Base-by-base conservation (phyloP, 139 green algal species). In the Auxenochlorella pyrenoidosa region DNA sequence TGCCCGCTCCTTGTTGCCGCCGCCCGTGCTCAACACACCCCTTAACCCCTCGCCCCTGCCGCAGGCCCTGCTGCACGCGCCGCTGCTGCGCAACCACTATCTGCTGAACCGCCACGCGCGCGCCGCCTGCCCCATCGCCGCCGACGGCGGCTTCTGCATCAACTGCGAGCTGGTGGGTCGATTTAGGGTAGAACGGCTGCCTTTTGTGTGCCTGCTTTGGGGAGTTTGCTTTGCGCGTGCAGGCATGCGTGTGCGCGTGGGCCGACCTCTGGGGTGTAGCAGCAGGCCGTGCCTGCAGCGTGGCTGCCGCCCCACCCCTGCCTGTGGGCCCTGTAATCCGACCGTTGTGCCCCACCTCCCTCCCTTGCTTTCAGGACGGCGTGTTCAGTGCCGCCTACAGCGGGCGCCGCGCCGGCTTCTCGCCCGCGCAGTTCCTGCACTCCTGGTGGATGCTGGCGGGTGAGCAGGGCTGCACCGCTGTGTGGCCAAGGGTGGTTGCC, bases 41-140 rank as follows among this genome's bases (percentile, higher is more conserved):
- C n/a, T n/a, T n/a, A n/a, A n/a, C n/a, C n/a, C 82, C 41, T 18
- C 21, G 3, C 43, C 2, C 34, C 22, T 93, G 82, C 54, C 54
- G 15, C 94, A 98, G 94, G 94, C 93, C 21, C 75, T 99, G 71
- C 60, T 98, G 30, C 95, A 97, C 83, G 90, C 94, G 15, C 96
- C 96, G 13, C 92, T 95, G 41, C 83, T 99, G 89, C 72, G 86
- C 1, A 85, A 88, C 70, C 96, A 94, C 91, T 98, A 95, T 87
- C 89, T 99, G 40, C 88, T 90, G 0, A 91, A 93, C 36, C 90
- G 91, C 30, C 96, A 99, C 88, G 24, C 75, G 12, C 88, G 77
- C 28, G 81, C 36, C 47, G 51, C 59, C 72, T 97, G 93, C 88
- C 30, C 36, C 40, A 66, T 89, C 59, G 26, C 81, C 21, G 66